Evolutionary conservation across 2,329 filamentous ascomycete genomes (phyloP), one percentile per base, ranked within the genome.

Genomic region (Rutstroemia sp.): DNA sequence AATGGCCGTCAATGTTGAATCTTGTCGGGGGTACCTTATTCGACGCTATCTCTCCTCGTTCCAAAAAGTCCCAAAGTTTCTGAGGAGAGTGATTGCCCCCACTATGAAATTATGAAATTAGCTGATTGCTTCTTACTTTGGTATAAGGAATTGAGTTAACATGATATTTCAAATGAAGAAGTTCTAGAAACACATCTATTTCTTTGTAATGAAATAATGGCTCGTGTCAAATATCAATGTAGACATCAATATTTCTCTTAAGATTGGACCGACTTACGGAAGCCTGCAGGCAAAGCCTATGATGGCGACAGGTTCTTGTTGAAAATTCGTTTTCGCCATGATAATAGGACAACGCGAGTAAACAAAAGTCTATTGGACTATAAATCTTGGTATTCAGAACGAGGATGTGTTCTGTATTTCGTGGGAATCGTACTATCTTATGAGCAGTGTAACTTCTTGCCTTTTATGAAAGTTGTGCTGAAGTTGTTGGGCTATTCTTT

Each of bases 31-130:
- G 86, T 5, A 74, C 67, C 57, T 72, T 68, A 42, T 70, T 79
- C 66, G 88, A 83, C 27, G 88, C 87, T 66, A 89, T 84, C 5
- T 89, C 77, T 12, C 87, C 87, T 68, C 86, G 83, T 67, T 84
- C 80, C 19, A 91, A 54, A 7, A 73, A 53, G 1, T 69, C 57
- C 71, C 71, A 72, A 44, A 73, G 64, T 21, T 68, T 67, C 5
- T 65, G 61, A 1, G 70, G 58, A 5, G 61, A 58, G 10, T 68
- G 66, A 1, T 65, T 30, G 34, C 64, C 67, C 30, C 72, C 69
- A 1, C 42, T 45, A 45, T 19, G 42, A 45, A 45, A 45, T 45
- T 45, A 45, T 45, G n/a, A 45, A 45, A 23, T 45, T 14, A 45
- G 42, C 42, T 45, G 42, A 19, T 69, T 67, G 2, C 65, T 23